Evolutionary conservation across 768 basidiomycete species (phyloP).

Genomic region (Lactifluus subvellereus): DNA sequence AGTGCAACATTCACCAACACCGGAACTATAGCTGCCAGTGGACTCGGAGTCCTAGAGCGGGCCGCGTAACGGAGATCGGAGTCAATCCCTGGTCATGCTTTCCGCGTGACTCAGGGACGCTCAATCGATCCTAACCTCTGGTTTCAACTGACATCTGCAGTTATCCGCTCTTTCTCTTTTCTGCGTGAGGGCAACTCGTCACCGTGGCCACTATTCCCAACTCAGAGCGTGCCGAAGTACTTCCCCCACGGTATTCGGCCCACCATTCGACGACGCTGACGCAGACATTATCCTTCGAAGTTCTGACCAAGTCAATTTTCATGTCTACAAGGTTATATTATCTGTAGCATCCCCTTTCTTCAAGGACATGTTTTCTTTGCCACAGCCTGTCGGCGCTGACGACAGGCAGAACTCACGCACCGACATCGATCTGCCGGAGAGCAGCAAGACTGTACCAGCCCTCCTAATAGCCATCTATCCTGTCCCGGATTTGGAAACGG

Average conservation of each 20-base stretch:
- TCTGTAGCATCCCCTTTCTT: conserved; percentile 9
- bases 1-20: too few relatives aligned
- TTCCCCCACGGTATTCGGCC: not conserved
- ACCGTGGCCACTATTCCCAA: not conserved
- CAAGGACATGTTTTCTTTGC: not conserved
- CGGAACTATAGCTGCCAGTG: not conserved
- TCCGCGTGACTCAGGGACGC: not conserved
- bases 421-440: not conserved
- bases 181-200: not conserved
- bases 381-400: not conserved
- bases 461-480: not conserved
- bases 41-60: not conserved
- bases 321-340: not conserved
- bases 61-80: too few relatives aligned
- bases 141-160: too few relatives aligned
- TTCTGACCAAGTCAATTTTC: conserved; percentile 2
- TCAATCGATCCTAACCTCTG: not conserved
- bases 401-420: not conserved
- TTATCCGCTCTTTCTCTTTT: not conserved
- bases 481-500: too few relatives aligned
- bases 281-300: conserved; percentile 1
- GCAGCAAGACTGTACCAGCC: not conserved
- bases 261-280: not conserved
- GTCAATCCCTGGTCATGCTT: not conserved
- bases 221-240: not conserved